Conservation (phyloP, 2,329 filamentous ascomycete genomes). For the Pseudogymnoascus sp. region DNA sequence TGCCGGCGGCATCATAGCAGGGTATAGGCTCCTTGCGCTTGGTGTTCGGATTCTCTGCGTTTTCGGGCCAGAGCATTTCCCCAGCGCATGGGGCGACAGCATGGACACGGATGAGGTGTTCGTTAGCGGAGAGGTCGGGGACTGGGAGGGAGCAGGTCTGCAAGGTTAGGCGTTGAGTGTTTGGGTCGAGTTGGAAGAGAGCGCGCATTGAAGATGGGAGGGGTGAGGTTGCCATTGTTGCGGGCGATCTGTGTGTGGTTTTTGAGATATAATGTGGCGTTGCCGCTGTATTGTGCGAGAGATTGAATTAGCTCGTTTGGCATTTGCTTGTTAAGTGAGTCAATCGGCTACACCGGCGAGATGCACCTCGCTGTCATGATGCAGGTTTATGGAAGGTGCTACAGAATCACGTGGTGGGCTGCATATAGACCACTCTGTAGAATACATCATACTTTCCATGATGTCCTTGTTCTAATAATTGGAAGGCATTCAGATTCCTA, state of each 20-base stretch:
- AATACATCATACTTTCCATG: background rate
- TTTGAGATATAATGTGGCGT: too few species aligned
- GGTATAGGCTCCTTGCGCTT: slow-evolving; percentile 27
- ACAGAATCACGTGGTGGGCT: background rate
- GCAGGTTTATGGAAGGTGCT: background rate
- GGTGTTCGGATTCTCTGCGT: slow-evolving; percentile 20
- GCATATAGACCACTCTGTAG: background rate
- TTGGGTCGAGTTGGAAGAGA: slow-evolving; percentile 10
- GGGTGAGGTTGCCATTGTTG: background rate
- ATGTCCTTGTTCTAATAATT: background rate
- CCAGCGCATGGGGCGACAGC: slow-evolving; percentile 32
- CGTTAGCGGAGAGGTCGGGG: slow-evolving; percentile 16
- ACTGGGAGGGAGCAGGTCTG: slow-evolving; percentile 18
- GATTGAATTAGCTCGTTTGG: background rate
- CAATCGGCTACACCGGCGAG: background rate
- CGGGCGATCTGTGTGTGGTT: background rate
- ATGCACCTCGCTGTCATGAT: background rate
- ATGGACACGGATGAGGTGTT: slow-evolving; percentile 34
- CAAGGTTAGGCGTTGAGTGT: slow-evolving; percentile 4
- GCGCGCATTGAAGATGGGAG: slow-evolving; percentile 1
- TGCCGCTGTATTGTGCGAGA: background rate
- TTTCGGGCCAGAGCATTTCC: slow-evolving; percentile 36
- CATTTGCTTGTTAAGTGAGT: background rate
- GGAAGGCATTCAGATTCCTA: background rate
- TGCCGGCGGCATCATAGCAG: slow-evolving; percentile 35